Evolutionary conservation across 2,329 filamentous ascomycete species (phyloP).

Genomic region (Aspergillus ruber): DNA sequence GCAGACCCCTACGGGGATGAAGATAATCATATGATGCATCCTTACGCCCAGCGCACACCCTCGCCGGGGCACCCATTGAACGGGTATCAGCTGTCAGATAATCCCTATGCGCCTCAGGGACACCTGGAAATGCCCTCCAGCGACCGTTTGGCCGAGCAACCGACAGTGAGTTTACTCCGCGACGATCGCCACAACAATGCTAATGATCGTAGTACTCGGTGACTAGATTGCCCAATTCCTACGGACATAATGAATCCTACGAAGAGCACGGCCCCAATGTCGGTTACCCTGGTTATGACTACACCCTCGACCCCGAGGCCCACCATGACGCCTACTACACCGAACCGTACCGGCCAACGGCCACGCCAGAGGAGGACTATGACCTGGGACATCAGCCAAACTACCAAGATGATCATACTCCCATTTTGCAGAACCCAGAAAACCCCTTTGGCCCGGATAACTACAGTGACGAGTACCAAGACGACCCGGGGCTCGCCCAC

Average conservation of each 20-base stretch:
- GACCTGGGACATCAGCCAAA: conserved; percentile 50
- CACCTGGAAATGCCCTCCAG: conserved; percentile 65
- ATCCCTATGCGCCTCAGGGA: conserved; percentile 55
- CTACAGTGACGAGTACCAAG: conserved; percentile 44
- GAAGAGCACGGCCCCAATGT: conserved; percentile 43
- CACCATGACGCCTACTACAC: conserved; percentile 86
- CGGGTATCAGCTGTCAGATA: conserved; percentile 77
- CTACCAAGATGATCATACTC: conserved; percentile 64
- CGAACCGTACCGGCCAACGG: conserved; percentile 68
- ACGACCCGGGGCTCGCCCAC: conserved; percentile 27
- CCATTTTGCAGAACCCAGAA: conserved; percentile 65
- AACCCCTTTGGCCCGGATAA: conserved; percentile 58
- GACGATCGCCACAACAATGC: background rate
- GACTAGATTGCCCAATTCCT: conserved; percentile 59
- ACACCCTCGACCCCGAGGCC: conserved; percentile 71
- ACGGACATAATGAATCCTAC: conserved; percentile 57
- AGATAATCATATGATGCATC: conserved; percentile 42
- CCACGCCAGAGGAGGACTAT: conserved; percentile 48
- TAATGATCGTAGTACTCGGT: conserved; percentile 56
- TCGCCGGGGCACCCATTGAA: conserved; percentile 70
- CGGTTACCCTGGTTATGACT: conserved; percentile 56
- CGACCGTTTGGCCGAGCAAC: conserved; percentile 75
- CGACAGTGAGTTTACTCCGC: conserved; percentile 59
- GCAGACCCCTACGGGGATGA: conserved; percentile 40
- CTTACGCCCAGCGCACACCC: conserved; percentile 54